Percentiles rank a stretch among this genome's conserved stretches.
phyloP scores from a whole-genome alignment of 1,139 yeast species.

The Wickerhamiella pararugosa region DNA sequence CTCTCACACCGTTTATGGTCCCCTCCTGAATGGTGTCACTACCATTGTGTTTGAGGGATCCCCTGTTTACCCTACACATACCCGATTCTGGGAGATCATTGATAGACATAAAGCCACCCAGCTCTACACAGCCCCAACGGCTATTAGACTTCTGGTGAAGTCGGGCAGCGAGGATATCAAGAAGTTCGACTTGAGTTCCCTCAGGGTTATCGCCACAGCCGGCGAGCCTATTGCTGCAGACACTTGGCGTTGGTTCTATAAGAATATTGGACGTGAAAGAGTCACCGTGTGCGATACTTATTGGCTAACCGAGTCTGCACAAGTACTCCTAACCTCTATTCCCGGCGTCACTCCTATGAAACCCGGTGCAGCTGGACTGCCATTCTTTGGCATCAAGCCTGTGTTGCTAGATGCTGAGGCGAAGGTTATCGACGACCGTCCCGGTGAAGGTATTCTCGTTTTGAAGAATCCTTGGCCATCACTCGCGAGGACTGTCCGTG shows the following conservation, averaged over 20 bases:
- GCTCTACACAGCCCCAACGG: constrained; percentile 85
- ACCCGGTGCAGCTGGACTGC: constrained; percentile 85
- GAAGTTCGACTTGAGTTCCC: constrained; percentile 45
- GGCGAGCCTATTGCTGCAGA: constrained; percentile 92
- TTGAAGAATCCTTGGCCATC: constrained; percentile 80
- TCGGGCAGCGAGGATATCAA: constrained; percentile 62
- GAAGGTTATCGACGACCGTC: constrained; percentile 61
- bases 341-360: constrained; percentile 82
- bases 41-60: constrained; percentile 78
- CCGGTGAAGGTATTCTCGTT: constrained; percentile 82
- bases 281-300: constrained; percentile 75
- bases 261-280: constrained; percentile 60
- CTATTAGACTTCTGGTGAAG: constrained; percentile 68
- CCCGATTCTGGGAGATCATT: constrained; percentile 75
- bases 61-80: constrained; percentile 67
- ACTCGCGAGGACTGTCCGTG: constrained; percentile 83
- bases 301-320: constrained; percentile 93
- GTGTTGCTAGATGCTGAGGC: constrained; percentile 77
- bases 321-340: constrained; percentile 77
- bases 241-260: constrained; percentile 87
- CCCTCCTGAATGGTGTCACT: constrained; percentile 62
- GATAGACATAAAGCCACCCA: constrained; percentile 66
- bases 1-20: constrained; percentile 72
- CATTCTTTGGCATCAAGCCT: constrained; percentile 78
- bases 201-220: constrained; percentile 69